Conservation (phyloP, 352 stramenopile species). For the Thraustochytrium striatum region DNA sequence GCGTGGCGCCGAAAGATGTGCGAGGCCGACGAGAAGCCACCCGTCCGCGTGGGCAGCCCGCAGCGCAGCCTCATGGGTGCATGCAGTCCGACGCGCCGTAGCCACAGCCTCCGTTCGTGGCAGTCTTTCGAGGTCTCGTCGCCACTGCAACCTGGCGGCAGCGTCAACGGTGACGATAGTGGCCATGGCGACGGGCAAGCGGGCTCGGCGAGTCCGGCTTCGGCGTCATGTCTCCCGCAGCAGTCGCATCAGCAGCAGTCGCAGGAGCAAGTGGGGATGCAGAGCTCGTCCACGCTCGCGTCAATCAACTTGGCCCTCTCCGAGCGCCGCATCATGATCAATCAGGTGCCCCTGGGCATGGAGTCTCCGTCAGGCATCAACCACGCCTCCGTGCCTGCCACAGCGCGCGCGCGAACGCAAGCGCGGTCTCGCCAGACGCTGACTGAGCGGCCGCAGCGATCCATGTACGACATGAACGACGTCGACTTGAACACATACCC, state of each 20-base stretch:
- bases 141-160: not conserved
- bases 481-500: no score
- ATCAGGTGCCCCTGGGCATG: no score
- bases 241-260: not conserved
- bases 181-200: no score
- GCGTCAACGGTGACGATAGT: no score
- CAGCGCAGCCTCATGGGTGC: not conserved
- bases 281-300: not conserved
- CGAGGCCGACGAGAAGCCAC: not conserved
- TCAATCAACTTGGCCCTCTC: no score
- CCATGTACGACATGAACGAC: no score
- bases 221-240: not conserved
- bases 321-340: no score
- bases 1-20: slow-evolving; percentile 15
- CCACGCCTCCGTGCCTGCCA: no score
- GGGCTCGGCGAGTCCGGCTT: not conserved
- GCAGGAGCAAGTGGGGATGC: not conserved
- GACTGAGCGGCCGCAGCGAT: no score
- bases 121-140: slow-evolving; percentile 2
- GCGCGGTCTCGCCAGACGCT: no score
- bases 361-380: no score
- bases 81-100: not conserved
- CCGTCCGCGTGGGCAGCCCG: not conserved
- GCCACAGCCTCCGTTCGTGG: slow-evolving; percentile 29
- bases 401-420: no score